Conservation (phyloP, 2,329 filamentous ascomycete species). For the Aureobasidium sp. region DNA sequence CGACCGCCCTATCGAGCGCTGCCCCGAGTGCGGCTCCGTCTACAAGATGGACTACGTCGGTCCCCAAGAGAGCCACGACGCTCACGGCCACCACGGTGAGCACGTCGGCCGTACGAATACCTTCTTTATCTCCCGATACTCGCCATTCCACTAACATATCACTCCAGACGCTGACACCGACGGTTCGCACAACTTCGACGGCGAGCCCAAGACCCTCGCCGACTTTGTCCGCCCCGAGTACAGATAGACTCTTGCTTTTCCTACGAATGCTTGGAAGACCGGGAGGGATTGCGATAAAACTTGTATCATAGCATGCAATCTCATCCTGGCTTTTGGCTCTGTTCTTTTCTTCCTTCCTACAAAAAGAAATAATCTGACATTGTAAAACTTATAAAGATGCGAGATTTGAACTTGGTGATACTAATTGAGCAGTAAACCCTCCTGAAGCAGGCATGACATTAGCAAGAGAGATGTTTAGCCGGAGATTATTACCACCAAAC, state of each 20-base stretch:
- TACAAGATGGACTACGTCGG: constrained; percentile 98
- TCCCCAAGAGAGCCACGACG: constrained; percentile 63
- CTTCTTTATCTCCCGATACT: not conserved
- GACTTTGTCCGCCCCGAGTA: constrained; percentile 95
- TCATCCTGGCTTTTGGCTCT: constrained; percentile 4
- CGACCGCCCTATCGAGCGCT: constrained; percentile 86
- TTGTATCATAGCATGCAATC: constrained; percentile 8
- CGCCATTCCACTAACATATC: not conserved
- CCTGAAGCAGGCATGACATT: too few species aligned
- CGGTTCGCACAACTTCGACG: constrained; percentile 48
- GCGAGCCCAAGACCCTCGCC: constrained; percentile 89
- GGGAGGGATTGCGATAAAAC: not conserved
- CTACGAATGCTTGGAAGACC: not conserved
- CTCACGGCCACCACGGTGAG: constrained; percentile 41
- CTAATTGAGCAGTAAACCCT: too few species aligned
- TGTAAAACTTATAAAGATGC: not conserved
- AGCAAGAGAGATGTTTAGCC: too few species aligned
- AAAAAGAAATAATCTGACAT: not conserved
- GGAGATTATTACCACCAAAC: too few species aligned
- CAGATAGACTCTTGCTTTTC: constrained; percentile 47
- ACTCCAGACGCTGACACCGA: constrained; percentile 29
- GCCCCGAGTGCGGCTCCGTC: constrained; percentile 90
- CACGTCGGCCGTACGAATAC: constrained; percentile 27
- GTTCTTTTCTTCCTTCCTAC: not conserved
- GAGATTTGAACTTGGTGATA: too few species aligned